These are phyloP conservation scores for Termitomyces sp. DNA, from an alignment of 768 basidiomycete genomes.

Conservation along the genomic window DNA sequence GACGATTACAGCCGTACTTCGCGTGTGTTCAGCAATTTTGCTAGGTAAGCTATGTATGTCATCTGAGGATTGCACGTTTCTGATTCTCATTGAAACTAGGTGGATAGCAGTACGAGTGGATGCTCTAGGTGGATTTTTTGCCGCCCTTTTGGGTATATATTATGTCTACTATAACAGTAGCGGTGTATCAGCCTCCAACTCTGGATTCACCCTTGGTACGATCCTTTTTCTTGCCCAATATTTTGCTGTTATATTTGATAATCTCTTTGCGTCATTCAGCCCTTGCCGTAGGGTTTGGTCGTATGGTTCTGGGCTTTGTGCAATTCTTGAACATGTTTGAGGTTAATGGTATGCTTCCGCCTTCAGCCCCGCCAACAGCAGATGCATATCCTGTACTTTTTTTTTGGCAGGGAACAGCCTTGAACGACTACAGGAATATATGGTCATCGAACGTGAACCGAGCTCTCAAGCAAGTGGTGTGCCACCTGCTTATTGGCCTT, in stretches of 20 bases:
- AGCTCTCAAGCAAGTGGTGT: conserved; percentile 11
- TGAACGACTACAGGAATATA: conserved; percentile 66
- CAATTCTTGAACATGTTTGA: conserved; percentile 36
- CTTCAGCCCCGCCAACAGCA: conserved; percentile 3
- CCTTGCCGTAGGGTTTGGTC: conserved; percentile 41
- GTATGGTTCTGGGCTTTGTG: conserved; percentile 43
- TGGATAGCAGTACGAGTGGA: no score
- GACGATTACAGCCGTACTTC: conserved; percentile 41
- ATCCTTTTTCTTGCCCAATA: no score
- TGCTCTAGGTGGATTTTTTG: no score
- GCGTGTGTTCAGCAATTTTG: conserved; percentile 37
- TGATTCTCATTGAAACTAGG: no score
- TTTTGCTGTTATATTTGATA: no score
- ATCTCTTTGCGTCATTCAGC: not conserved
- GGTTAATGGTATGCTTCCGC: conserved; percentile 27
- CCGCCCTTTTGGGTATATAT: conserved; percentile 46
- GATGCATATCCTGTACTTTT: no score
- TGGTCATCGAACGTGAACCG: conserved; percentile 53
- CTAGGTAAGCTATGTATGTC: no score
- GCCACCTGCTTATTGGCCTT: conserved; percentile 50
- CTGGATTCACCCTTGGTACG: conserved; percentile 10
- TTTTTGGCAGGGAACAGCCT: conserved; percentile 19
- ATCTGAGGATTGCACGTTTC: no score
- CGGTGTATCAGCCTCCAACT: conserved; percentile 7
- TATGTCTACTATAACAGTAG: conserved; percentile 48